Base-by-base conservation (phyloP, 2,329 filamentous ascomycete species). In the Venturia carpophila region DNA sequence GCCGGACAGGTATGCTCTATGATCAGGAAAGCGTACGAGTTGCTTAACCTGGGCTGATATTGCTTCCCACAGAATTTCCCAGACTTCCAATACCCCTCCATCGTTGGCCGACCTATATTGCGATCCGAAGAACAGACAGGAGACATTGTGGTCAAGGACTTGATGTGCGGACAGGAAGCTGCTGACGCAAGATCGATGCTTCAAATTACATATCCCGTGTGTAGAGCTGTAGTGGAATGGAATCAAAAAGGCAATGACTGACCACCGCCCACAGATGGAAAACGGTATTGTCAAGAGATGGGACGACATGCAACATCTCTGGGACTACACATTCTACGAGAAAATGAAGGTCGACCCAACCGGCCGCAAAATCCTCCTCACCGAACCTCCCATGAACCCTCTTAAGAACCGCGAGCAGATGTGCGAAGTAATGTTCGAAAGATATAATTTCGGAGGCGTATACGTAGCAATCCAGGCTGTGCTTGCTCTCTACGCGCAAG, bases 251-350 rank as follows among this genome's bases (percentile, higher is more conserved):
- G 27, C 52, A 58, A 37, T 15, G 19, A 17, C 52, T 58, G 30
- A 58, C 52, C 27, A 21, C 52, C 19, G 19, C 7, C 27, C 27
- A 60, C 77, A 88, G 85, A 99, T 99, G 94, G 94, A 99, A 79
- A 99, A 99, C 77, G 94, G 94, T 73, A 97, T 99, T 73, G 92
- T 99, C 70, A 97, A 97, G 85, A 92, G 92, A 75, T 99, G 94
- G 94, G 94, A 99, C 71, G 94, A 99, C 78, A 99, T 99, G 94
- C 91, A 96, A 81, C 93, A 97, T 75, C 87, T 99, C 65, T 99
- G 94, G 94, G 93, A 99, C 80, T 97, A 95, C 77, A 99, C 94
- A 30, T 99, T 99, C 78, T 88, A 85, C 78, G 93, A 99, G 77
- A 97, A 97, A 85, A 90, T 99, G 85, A 87, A 92, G 77, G 82